These are phyloP conservation scores for Paralagenidium karlingii DNA, from an alignment of 352 stramenopile species.

Conservation along the genomic window DNA sequence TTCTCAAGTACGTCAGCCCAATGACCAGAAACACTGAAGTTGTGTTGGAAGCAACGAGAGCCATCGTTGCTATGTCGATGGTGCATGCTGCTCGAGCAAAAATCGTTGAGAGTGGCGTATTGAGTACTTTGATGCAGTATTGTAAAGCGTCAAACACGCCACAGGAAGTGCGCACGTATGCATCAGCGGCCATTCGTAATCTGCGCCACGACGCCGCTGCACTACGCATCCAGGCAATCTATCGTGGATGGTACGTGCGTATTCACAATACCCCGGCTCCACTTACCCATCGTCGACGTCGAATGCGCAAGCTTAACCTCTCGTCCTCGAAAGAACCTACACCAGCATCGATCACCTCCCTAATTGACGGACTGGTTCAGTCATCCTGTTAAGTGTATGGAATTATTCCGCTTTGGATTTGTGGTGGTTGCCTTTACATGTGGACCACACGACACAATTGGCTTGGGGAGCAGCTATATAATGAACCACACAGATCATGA, in stretches of 20 bases:
- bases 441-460: too few relatives aligned
- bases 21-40: conserved; percentile 35
- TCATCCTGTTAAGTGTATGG: too few relatives aligned
- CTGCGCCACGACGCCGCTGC: conserved; percentile 59
- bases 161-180: conserved; percentile 19
- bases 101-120: conserved; percentile 43
- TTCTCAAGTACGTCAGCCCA: conserved; percentile 61
- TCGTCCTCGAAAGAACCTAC: too few relatives aligned
- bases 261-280: conserved; percentile 16
- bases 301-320: too few relatives aligned
- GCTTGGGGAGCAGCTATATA: too few relatives aligned
- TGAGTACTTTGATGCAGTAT: conserved; percentile 42
- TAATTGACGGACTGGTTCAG: too few relatives aligned
- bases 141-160: conserved; percentile 27
- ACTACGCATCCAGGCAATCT: conserved; percentile 59
- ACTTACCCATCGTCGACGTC: too few relatives aligned
- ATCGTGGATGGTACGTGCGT: conserved; percentile 45
- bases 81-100: conserved; percentile 39
- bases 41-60: conserved; percentile 36
- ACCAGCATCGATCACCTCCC: too few relatives aligned
- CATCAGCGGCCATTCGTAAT: conserved; percentile 34
- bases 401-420: too few relatives aligned
- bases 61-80: conserved; percentile 44
- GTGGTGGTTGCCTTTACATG: too few relatives aligned
- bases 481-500: too few relatives aligned